phyloP scores from a whole-genome alignment of 345 rosid species.

The Durio zibethinus region DNA sequence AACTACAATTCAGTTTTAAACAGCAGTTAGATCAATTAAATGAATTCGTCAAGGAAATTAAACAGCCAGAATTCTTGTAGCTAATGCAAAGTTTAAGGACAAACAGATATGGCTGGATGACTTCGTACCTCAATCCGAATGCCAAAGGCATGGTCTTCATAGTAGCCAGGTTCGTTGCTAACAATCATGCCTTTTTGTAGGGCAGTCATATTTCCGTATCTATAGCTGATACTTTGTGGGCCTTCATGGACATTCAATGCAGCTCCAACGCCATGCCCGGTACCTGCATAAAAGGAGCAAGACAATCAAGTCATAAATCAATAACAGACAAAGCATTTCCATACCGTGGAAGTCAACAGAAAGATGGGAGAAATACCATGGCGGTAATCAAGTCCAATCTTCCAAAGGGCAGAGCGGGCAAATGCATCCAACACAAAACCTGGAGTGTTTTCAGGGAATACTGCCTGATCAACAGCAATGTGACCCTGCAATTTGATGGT shows the following conservation, averaged over 20 bases:
- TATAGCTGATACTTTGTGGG: constrained; percentile 91
- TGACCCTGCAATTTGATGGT: constrained; percentile 66
- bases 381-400: constrained; percentile 92
- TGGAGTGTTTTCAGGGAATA: constrained; percentile 88
- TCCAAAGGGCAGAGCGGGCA: constrained; percentile 94
- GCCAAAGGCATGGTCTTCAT: constrained; percentile 96
- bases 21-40: neutral
- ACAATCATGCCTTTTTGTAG: constrained; percentile 88
- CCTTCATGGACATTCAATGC: constrained; percentile 97
- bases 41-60: neutral
- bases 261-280: constrained; percentile 98
- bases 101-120: neutral
- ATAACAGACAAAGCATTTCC: neutral
- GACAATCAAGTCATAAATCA: neutral
- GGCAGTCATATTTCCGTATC: constrained; percentile 80
- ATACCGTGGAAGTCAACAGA: neutral
- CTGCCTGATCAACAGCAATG: constrained; percentile 91
- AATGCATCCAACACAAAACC: constrained; percentile 93
- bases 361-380: constrained; percentile 54
- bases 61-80: constrained; percentile 4
- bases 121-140: constrained; percentile 84
- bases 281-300: constrained; percentile 49
- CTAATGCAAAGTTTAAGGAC: neutral
- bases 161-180: constrained; percentile 97
- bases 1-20: neutral